These are phyloP conservation scores for Citeromyces siamensis DNA, from an alignment of 1,139 yeast genomes.

Conservation along the genomic window DNA sequence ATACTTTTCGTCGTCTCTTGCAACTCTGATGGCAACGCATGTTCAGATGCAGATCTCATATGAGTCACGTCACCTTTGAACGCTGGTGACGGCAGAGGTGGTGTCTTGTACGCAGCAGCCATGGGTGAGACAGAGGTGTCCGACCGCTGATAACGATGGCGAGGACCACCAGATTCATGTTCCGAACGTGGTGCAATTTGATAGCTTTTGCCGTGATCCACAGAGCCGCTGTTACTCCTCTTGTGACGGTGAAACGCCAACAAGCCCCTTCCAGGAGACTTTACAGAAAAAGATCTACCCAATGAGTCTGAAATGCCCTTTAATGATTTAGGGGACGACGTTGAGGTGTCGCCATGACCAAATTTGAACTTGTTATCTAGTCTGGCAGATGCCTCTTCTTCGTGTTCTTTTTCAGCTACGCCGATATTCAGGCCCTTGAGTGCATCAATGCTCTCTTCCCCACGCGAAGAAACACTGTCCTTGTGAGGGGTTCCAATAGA, in stretches of 20 bases:
- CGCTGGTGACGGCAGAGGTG: constrained; percentile 3
- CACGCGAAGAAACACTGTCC: neutral
- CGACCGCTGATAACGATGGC: constrained; percentile 1
- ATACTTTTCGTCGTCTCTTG: neutral
- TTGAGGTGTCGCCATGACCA: neutral
- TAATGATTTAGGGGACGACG: neutral
- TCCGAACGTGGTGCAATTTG: neutral
- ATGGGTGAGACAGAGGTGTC: constrained; percentile 1
- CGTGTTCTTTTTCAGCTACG: neutral
- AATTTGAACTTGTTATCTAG: neutral
- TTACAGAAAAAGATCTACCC: constrained; percentile 15
- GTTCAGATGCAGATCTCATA: neutral
- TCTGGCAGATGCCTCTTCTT: neutral
- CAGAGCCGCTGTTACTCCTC: constrained; percentile 13
- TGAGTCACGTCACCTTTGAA: neutral
- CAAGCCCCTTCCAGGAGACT: constrained; percentile 14
- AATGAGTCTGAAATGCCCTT: constrained; percentile 1
- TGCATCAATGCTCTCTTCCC: neutral
- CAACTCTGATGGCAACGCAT: neutral
- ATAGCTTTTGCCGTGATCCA: neutral
- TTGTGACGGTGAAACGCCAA: constrained; percentile 19
- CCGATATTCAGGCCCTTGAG: constrained; percentile 1
- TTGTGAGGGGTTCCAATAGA: neutral
- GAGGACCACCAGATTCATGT: neutral
- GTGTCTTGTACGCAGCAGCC: constrained; percentile 5